These are phyloP conservation scores for Baorangia bicolor DNA, from an alignment of 768 basidiomycete species.

Conservation along the genomic window DNA sequence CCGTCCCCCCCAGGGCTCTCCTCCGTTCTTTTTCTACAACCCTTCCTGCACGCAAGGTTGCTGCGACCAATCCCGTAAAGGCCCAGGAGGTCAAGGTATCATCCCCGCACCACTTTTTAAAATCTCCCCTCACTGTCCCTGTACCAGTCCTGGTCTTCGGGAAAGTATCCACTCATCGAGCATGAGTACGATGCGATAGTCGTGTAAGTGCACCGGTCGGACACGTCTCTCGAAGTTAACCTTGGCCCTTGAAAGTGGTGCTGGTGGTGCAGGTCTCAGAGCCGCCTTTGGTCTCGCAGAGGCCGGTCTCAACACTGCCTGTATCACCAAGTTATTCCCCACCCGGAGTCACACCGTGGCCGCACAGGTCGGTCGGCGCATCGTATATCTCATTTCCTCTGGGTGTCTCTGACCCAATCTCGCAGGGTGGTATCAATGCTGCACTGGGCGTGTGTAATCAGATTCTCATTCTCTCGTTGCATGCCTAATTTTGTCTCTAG, in stretches of 20 bases:
- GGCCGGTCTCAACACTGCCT: constrained; percentile 97
- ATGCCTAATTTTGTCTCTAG: constrained; percentile 34
- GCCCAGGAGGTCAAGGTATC: constrained; percentile 79
- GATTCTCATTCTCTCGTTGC: constrained; percentile 3
- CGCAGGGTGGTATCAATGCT: constrained; percentile 95
- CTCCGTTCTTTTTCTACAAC: constrained; percentile 67
- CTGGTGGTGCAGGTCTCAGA: constrained; percentile 96
- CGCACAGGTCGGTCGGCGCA: constrained; percentile 65
- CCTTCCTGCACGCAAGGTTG: constrained; percentile 54
- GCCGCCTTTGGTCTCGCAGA: constrained; percentile 98
- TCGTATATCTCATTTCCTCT: neutral
- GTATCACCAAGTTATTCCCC: constrained; percentile 98
- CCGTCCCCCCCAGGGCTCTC: constrained; percentile 40
- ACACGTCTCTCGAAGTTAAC: constrained; percentile 14
- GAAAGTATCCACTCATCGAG: constrained; percentile 95
- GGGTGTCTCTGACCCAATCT: constrained; percentile 12
- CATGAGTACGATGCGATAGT: constrained; percentile 99
- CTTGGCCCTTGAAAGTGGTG: constrained; percentile 59
- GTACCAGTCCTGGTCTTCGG: constrained; percentile 69
- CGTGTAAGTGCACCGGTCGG: constrained; percentile 64
- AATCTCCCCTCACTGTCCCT: constrained; percentile 3
- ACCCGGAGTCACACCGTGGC: constrained; percentile 99
- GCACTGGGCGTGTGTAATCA: constrained; percentile 75
- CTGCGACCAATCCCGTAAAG: constrained; percentile 71
- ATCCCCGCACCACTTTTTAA: constrained; percentile 8